Evolutionary conservation across 2,329 filamentous ascomycete species (phyloP).

Genomic region (Xylaria sp.): DNA sequence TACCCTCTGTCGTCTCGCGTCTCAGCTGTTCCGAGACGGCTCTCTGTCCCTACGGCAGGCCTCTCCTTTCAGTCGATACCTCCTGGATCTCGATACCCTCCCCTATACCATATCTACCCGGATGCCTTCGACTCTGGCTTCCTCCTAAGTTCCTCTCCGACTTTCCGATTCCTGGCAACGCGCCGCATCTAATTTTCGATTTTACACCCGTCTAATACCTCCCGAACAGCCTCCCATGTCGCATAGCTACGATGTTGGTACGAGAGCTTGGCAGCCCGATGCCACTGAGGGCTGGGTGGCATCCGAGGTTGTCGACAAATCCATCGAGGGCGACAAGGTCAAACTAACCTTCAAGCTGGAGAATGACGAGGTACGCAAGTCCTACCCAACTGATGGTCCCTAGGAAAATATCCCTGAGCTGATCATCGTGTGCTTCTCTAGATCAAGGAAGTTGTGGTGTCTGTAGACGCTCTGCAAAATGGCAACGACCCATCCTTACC

Average conservation of each 20-base stretch:
- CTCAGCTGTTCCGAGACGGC: conserved; percentile 22
- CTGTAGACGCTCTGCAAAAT: conserved; percentile 77
- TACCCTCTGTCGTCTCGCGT: conserved; percentile 27
- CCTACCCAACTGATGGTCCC: conserved; percentile 3
- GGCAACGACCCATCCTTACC: conserved; percentile 82
- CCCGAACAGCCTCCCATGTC: conserved; percentile 71
- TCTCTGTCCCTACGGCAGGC: conserved; percentile 20
- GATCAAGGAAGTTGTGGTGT: conserved; percentile 83
- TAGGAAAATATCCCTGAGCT: conserved; percentile 21
- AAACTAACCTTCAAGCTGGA: conserved; percentile 87
- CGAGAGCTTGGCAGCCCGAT: conserved; percentile 98
- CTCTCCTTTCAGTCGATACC: conserved; percentile 40
- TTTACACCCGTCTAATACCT: conserved; percentile 27
- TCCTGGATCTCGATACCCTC: conserved; percentile 35
- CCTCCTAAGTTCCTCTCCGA: conserved; percentile 38
- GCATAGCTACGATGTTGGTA: conserved; percentile 95
- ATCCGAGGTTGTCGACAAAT: conserved; percentile 91
- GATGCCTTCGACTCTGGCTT: conserved; percentile 47
- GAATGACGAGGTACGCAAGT: conserved; percentile 81
- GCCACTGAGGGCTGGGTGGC: conserved; percentile 95
- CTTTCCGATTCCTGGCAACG: conserved; percentile 32
- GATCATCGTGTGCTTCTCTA: conserved; percentile 51
- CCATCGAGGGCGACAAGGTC: conserved; percentile 84
- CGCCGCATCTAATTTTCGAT: conserved; percentile 37
- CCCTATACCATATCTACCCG: conserved; percentile 41